Base-by-base conservation (phyloP, 768 basidiomycete species). In the Amanita molliuscula region DNA sequence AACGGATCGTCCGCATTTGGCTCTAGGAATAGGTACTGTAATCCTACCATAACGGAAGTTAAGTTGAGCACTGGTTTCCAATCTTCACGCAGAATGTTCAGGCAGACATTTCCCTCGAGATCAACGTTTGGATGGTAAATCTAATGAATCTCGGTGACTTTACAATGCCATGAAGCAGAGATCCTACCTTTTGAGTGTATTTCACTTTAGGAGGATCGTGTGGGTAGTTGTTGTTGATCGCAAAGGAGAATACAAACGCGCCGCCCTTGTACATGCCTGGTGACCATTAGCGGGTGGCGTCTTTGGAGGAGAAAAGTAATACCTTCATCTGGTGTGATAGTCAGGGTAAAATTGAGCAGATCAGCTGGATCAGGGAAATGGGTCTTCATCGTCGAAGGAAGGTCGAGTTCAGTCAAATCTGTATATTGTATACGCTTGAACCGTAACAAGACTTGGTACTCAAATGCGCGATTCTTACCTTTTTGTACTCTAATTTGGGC, bases 401-500 rank as follows among this genome's bases (percentile, higher is more conserved):
- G 75, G 65, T 98, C 96, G 44, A 99, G 81, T 64, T 99, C 96
- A 20, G 96, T 98, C 57, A 99, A 65, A 65, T 99, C 96, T 98
- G 53, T 28, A 28, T 28, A 41, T 50, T 50, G 41, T 1, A 47
- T 36, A 33, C 3, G n/a, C 20, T 28, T 40, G 23, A 48, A 18
- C 28, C 26, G 4, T 18, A 35, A 25, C 18, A 10, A 6, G 37
- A 25, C 6, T 5, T 33, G 8, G 2, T 28, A 40, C 18, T 18
- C 28, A 23, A 26, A 18, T 18, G 26, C 13, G 15, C 9, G 13
- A 8, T 15, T 21, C 38, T 51, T 53, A 92, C 96, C 96, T 76
- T 98, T 99, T 77, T 99, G 96, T n/a, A 99, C 95, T 51, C 96
- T 81, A 65, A 99, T 88, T 69, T 97, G 94, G 25, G 96, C 96